Evolutionary conservation across 805 yeast genomes (phyloP).

Genomic region (Ogataea degrootiae): DNA sequence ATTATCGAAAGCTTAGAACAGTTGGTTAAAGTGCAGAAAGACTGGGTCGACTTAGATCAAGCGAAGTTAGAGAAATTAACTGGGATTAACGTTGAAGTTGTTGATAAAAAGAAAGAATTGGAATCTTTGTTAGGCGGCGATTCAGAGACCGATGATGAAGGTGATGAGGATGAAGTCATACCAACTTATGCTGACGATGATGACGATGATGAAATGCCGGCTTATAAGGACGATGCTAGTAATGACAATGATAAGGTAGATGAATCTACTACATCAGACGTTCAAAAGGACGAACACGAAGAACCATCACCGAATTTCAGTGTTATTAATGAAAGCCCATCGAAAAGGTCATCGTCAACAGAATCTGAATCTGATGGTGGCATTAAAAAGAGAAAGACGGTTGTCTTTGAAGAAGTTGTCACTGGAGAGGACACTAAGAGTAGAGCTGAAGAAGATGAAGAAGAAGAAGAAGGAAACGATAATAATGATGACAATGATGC

Average conservation of each 20-base stretch:
- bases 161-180: conserved; percentile 15
- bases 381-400: too few species aligned
- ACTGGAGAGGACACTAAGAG: too few species aligned
- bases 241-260: conserved; percentile 1
- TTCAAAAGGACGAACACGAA: not conserved
- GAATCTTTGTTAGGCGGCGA: conserved; percentile 17
- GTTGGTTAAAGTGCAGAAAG: conserved; percentile 26
- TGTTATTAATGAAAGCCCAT: too few species aligned
- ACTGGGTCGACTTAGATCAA: conserved; percentile 26
- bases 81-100: conserved; percentile 12
- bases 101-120: conserved; percentile 22
- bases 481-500: not conserved
- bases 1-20: conserved; percentile 23
- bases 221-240: conserved; percentile 2
- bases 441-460: too few species aligned
- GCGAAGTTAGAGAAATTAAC: conserved; percentile 17
- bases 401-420: not conserved
- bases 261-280: not conserved
- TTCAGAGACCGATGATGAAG: conserved; percentile 8
- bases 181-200: conserved; percentile 10
- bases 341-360: too few species aligned
- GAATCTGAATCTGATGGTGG: too few species aligned
- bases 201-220: conserved; percentile 8
- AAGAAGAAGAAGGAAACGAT: not conserved
- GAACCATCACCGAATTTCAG: not conserved